Evolutionary conservation across 306 rosid species (phyloP).

Genomic region (Delonix regia): DNA sequence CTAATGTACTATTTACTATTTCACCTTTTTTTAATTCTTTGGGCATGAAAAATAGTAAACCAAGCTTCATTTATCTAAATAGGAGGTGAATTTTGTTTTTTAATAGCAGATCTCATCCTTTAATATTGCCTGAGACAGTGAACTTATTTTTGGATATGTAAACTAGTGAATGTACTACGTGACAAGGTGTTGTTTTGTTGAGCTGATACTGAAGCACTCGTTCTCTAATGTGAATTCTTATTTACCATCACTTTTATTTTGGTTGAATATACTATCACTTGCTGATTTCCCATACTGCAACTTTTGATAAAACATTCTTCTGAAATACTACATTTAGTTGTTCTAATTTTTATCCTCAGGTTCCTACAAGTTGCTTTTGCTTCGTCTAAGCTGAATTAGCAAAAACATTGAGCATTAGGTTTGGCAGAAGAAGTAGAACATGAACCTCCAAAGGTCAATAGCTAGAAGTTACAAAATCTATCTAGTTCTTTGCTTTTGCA

Average conservation of each 20-base stretch:
- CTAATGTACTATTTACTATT: background rate
- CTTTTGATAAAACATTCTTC: background rate
- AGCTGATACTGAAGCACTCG: background rate
- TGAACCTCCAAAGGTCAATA: background rate
- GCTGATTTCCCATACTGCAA: background rate
- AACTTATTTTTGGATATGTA: background rate
- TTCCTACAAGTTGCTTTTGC: background rate
- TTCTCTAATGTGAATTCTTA: background rate
- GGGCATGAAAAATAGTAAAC: background rate
- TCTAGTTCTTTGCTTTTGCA: conserved; percentile 12
- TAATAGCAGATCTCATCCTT: background rate
- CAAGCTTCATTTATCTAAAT: background rate
- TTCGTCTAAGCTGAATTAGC: background rate
- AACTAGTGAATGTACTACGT: background rate
- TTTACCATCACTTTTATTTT: background rate
- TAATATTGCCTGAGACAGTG: background rate
- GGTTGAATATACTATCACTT: background rate
- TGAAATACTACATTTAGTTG: background rate
- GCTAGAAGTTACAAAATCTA: background rate
- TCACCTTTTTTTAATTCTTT: conserved; percentile 22
- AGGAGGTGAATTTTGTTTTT: background rate
- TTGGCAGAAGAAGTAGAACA: background rate
- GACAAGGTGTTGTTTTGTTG: background rate
- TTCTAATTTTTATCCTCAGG: background rate
- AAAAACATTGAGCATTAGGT: background rate